phyloP scores from a whole-genome alignment of 2,329 filamentous ascomycete genomes.

The Alternaria infectoria region DNA sequence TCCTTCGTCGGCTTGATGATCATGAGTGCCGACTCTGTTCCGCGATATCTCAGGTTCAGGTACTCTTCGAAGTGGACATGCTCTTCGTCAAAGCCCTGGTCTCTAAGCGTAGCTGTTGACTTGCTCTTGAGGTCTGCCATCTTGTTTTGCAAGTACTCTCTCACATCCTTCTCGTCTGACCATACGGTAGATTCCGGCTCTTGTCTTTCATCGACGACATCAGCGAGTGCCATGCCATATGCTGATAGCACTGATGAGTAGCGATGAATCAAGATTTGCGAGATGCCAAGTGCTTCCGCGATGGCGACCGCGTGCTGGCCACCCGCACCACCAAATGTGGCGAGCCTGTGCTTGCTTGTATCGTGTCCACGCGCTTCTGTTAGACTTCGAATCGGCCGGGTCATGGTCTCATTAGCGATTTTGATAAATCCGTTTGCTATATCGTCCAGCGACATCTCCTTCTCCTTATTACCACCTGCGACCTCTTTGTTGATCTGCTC shows the following conservation, averaged over 20 bases:
- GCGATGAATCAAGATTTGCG: slow-evolving; percentile 82
- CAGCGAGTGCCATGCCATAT: slow-evolving; percentile 90
- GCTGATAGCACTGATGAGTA: slow-evolving; percentile 91
- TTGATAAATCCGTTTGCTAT: slow-evolving; percentile 89
- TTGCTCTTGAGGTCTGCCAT: slow-evolving; percentile 82
- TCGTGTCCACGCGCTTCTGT: slow-evolving; percentile 94
- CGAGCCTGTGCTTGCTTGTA: slow-evolving; percentile 86
- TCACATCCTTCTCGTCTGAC: slow-evolving; percentile 63
- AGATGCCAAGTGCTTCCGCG: slow-evolving; percentile 81
- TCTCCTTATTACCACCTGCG: slow-evolving; percentile 62
- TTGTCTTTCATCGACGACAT: slow-evolving; percentile 90
- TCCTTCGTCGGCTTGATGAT: slow-evolving; percentile 74
- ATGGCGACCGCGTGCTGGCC: slow-evolving; percentile 94
- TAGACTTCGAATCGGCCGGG: slow-evolving; percentile 83
- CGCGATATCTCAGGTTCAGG: slow-evolving; percentile 90
- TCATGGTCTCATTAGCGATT: slow-evolving; percentile 92
- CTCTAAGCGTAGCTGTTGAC: slow-evolving; percentile 69
- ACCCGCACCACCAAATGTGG: slow-evolving; percentile 90
- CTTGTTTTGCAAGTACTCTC: slow-evolving; percentile 70
- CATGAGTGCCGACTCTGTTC: slow-evolving; percentile 91
- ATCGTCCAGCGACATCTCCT: slow-evolving; percentile 77
- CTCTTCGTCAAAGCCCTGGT: slow-evolving; percentile 78
- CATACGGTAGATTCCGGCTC: slow-evolving; percentile 71
- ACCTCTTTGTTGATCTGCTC: slow-evolving; percentile 79
- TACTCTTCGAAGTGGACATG: slow-evolving; percentile 89